A percentile compares a stretch with the other conserved stretches of the same genome.
Conservation (phyloP, 768 basidiomycete genomes). For the Scleroderma citrinum region DNA sequence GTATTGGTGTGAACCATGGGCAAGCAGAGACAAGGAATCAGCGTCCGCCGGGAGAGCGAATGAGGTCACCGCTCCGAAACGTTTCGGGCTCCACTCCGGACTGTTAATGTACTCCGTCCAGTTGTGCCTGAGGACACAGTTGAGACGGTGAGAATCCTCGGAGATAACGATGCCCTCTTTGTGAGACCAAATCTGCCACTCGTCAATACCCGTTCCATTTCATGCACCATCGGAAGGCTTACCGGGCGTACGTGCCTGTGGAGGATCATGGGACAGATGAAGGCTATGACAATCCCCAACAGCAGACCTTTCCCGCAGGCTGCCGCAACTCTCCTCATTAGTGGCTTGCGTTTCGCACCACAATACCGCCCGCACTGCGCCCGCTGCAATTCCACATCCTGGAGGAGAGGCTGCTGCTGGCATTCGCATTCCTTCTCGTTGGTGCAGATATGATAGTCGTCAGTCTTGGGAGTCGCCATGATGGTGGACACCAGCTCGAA, state of each 20-base stretch:
- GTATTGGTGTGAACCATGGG: constrained; percentile 23
- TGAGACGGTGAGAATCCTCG: constrained; percentile 1
- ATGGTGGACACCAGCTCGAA: neutral
- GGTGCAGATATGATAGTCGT: neutral
- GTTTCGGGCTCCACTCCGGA: constrained; percentile 18
- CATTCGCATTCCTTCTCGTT: constrained; percentile 15
- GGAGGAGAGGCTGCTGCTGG: constrained; percentile 1
- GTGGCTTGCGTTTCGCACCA: neutral
- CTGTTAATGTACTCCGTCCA: constrained; percentile 21
- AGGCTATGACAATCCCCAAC: constrained; percentile 11
- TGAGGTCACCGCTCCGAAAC: constrained; percentile 19
- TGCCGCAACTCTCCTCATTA: constrained; percentile 8
- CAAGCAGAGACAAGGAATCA: constrained; percentile 25
- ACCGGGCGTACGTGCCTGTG: constrained; percentile 7
- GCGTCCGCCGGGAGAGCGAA: constrained; percentile 27
- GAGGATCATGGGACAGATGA: constrained; percentile 1
- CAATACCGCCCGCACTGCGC: neutral
- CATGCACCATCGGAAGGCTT: neutral
- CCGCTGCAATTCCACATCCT: neutral
- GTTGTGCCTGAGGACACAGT: constrained; percentile 14
- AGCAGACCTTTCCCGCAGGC: constrained; percentile 5
- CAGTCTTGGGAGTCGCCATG: neutral
- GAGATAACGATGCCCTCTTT: neutral
- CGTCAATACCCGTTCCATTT: neutral
- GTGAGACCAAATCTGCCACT: neutral